Evolutionary conservation across 208 protist genomes (phyloP).

Genomic region (Trypanosoma melophagium): DNA sequence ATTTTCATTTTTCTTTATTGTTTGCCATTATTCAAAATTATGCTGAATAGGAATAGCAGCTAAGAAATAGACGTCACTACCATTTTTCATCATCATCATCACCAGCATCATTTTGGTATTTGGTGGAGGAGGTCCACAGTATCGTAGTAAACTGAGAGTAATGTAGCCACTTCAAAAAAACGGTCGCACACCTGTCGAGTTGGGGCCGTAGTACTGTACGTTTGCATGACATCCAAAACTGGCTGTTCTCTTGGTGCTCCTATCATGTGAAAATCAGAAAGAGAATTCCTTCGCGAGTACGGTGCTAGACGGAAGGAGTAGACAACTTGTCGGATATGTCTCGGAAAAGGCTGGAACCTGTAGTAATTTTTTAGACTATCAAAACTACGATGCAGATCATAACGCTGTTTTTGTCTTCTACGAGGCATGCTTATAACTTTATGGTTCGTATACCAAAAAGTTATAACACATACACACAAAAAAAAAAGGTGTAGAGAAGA

Average conservation of each 20-base stretch:
- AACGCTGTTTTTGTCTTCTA: constrained; percentile 33
- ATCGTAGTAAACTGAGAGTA: constrained; percentile 83
- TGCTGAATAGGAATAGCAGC: no score
- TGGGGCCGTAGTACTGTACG: constrained; percentile 57
- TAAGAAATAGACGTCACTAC: neutral
- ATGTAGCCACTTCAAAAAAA: constrained; percentile 66
- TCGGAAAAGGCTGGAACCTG: constrained; percentile 44
- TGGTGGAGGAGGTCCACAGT: constrained; percentile 45
- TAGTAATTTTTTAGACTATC: constrained; percentile 81
- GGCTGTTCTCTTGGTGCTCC: constrained; percentile 66
- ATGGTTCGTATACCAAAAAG: neutral
- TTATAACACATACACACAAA: neutral
- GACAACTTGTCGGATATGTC: constrained; percentile 44
- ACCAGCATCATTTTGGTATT: constrained; percentile 19
- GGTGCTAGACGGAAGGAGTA: constrained; percentile 54
- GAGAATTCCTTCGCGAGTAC: constrained; percentile 66
- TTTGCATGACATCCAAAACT: constrained; percentile 75
- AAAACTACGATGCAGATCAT: constrained; percentile 63
- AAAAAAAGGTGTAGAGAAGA: neutral
- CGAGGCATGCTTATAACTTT: constrained; percentile 21
- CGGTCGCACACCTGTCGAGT: constrained; percentile 66
- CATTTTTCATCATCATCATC: neutral
- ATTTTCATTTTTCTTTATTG: neutral
- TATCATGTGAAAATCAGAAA: constrained; percentile 65
- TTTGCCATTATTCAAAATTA: no score